A percentile compares a stretch with the other conserved stretches of the same genome.
phyloP scores from a whole-genome alignment of 2,329 filamentous ascomycete species.

The Ampelomyces quisqualis region DNA sequence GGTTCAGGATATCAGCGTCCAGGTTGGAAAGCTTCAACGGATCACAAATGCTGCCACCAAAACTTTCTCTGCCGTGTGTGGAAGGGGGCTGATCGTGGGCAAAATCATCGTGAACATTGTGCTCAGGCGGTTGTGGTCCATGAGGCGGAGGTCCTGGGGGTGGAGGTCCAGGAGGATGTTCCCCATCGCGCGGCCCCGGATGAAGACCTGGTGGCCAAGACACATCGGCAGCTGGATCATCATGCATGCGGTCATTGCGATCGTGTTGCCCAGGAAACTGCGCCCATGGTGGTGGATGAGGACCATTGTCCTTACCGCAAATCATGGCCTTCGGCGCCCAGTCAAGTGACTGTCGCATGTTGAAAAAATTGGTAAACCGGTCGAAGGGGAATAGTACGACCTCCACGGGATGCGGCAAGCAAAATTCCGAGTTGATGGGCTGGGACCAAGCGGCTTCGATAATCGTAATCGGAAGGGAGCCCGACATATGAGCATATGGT shows the following conservation, averaged over 20 bases:
- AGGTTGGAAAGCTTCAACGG: constrained; percentile 17
- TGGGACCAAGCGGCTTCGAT: constrained; percentile 17
- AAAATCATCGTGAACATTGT: neutral
- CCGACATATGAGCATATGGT: constrained; percentile 21
- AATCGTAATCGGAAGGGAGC: constrained; percentile 17
- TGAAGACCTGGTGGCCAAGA: neutral
- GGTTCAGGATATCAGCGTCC: constrained; percentile 7
- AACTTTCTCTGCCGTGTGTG: constrained; percentile 6
- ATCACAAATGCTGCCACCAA: constrained; percentile 7
- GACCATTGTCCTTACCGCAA: constrained; percentile 12
- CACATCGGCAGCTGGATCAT: neutral
- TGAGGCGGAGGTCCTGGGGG: neutral
- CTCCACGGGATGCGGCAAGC: constrained; percentile 17
- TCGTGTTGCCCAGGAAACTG: constrained; percentile 5
- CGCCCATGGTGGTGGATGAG: constrained; percentile 14
- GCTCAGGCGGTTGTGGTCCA: neutral
- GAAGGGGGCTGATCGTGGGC: neutral
- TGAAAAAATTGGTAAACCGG: constrained; percentile 12
- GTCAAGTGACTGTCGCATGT: constrained; percentile 9
- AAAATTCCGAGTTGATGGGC: constrained; percentile 21
- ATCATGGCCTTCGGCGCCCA: constrained; percentile 12
- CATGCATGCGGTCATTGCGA: neutral
- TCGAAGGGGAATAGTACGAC: constrained; percentile 16
- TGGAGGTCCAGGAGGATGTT: neutral
- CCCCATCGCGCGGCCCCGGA: neutral